Evolutionary conservation across 257 asterid species (phyloP).

Genomic region (Ilex aquifolium): DNA sequence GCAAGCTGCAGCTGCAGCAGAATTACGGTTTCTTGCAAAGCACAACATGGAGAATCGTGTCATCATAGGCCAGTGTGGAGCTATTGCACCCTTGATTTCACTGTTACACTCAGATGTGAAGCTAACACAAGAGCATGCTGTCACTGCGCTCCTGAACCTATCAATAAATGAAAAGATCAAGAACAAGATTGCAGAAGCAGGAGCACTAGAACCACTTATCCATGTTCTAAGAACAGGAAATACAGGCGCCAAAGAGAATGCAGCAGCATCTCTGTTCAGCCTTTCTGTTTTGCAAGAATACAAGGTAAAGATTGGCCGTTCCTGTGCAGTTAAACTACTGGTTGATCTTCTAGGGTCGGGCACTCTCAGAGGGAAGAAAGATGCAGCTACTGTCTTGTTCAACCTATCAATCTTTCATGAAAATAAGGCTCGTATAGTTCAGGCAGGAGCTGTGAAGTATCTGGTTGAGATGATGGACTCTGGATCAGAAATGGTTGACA

Average conservation of each 20-base stretch:
- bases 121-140: constrained; percentile 78
- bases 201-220: constrained; percentile 79
- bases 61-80: constrained; percentile 74
- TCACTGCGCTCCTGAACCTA: constrained; percentile 80
- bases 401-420: constrained; percentile 84
- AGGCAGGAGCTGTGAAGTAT: constrained; percentile 80
- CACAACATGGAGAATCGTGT: constrained; percentile 68
- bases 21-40: constrained; percentile 73
- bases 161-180: constrained; percentile 65
- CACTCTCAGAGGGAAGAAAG: constrained; percentile 80
- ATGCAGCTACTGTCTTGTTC: constrained; percentile 88
- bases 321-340: constrained; percentile 76
- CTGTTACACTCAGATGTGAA: constrained; percentile 54
- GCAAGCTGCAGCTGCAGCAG: constrained; percentile 73
- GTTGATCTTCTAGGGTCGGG: constrained; percentile 76
- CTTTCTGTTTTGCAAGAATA: constrained; percentile 79
- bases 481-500: constrained; percentile 68
- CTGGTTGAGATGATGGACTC: constrained; percentile 71
- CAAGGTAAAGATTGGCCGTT: constrained; percentile 73
- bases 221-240: constrained; percentile 75
- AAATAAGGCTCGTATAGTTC: constrained; percentile 87
- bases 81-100: constrained; percentile 60
- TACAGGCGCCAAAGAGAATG: constrained; percentile 71
- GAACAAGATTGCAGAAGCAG: constrained; percentile 62
- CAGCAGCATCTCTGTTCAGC: constrained; percentile 94